These are phyloP conservation scores for Nidularia pulvinata DNA, from an alignment of 768 basidiomycete species.

Conservation along the genomic window DNA sequence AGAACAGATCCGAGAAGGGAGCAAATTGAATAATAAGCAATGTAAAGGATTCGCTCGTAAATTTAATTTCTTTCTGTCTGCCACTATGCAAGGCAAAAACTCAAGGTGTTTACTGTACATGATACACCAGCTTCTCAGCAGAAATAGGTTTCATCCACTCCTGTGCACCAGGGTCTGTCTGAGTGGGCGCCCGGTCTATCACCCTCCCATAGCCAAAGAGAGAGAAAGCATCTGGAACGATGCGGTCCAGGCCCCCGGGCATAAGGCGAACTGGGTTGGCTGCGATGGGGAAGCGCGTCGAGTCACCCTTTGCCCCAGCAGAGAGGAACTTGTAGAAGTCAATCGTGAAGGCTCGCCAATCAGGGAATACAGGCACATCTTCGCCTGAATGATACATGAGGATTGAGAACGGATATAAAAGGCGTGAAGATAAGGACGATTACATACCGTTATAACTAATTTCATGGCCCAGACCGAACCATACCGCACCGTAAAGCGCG, in stretches of 20 bases:
- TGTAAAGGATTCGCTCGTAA: too few species aligned
- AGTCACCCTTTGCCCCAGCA: slow-evolving; percentile 9
- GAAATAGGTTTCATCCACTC: slow-evolving; percentile 24
- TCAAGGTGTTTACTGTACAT: not conserved
- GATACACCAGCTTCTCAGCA: slow-evolving; percentile 27
- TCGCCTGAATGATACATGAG: slow-evolving; percentile 10
- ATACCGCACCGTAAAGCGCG: slow-evolving; percentile 25
- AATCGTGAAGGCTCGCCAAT: slow-evolving; percentile 23
- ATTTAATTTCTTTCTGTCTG: too few species aligned
- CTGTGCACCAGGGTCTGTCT: not conserved
- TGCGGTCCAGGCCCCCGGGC: slow-evolving; percentile 24
- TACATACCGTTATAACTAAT: slow-evolving; percentile 22
- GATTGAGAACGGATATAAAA: not conserved
- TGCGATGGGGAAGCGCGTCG: slow-evolving; percentile 16
- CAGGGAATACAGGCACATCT: slow-evolving; percentile 14
- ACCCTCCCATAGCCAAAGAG: slow-evolving; percentile 26
- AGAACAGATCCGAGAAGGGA: too few species aligned
- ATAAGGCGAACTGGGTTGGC: slow-evolving; percentile 24
- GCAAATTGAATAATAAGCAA: too few species aligned
- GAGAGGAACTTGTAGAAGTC: slow-evolving; percentile 28
- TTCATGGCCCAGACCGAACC: slow-evolving; percentile 29
- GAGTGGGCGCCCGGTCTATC: slow-evolving; percentile 8
- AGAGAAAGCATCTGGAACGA: slow-evolving; percentile 21
- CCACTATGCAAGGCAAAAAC: too few species aligned
- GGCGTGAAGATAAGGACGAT: not conserved